Base-by-base conservation (phyloP, 73 alveolate species). In the Tetrahymena thermophila region DNA sequence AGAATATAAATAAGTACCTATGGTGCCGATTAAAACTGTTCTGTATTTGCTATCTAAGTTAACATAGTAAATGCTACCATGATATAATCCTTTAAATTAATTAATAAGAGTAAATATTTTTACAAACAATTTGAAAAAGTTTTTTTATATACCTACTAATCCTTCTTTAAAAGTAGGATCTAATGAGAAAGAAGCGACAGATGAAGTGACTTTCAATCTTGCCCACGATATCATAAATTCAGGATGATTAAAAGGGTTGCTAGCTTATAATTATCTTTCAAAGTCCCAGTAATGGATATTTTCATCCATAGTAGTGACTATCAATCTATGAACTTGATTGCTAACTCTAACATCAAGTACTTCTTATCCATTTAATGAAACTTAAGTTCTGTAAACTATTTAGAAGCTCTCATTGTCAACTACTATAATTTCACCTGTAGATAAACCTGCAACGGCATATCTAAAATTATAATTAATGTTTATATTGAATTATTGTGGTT, bases 181-280 rank as follows among this genome's bases (percentile, higher is more conserved):
- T 23, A 95, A 35, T 3, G 40, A 38, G 93, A 50, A 89, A 0
- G 97, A 95, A 23, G 85, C 19, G 13, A 95, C 95, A 71, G 94
- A 35, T 17, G 95, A 44, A 23, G 95, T 83, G 71, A 95, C 93
- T 43, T 43, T 28, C n/a, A 95, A 34, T 35, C 94, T 95, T 15
- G 93, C 83, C 55, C 93, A 95, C 1, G 97, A 93, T 44, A 95
- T 85, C 85, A 94, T 94, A 5, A 93, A 95, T 43, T 95, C 97
- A 43, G 94, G 94, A 37, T 85, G 71, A 0, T 84, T 38, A 34
- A 85, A 89, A 50, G 94, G 93, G 23, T 23, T 37, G 34, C 28
- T 23, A 13, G 89, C 89, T 31, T 17, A 17, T 71, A 71, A 71
- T 71, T 10, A 71, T 25, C 93, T 23, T 35, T 85, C 94, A 16